Percentiles rank a stretch among this genome's conserved stretches.
Evolutionary conservation across 2,329 filamentous ascomycete genomes (phyloP).

Genomic region (Aureobasidium sp.): DNA sequence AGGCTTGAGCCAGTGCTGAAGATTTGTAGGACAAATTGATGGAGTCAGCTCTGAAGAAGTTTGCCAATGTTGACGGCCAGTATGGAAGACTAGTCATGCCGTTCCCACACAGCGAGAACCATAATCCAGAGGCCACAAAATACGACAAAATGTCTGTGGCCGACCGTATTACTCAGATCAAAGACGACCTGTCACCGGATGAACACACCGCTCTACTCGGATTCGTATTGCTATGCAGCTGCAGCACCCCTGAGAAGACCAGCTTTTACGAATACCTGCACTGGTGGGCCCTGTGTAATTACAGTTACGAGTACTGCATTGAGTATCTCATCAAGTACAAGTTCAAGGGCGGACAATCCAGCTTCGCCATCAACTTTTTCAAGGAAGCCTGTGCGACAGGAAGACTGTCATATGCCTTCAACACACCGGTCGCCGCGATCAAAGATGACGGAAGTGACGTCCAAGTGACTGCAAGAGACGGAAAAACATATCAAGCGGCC

Average conservation of each 20-base stretch:
- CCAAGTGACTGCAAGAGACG: not conserved
- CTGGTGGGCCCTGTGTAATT: constrained; percentile 24
- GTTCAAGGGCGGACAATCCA: constrained; percentile 18
- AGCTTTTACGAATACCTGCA: constrained; percentile 23
- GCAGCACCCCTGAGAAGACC: constrained; percentile 14
- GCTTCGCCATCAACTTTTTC: constrained; percentile 12
- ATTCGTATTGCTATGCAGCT: constrained; percentile 16
- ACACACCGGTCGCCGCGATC: constrained; percentile 7
- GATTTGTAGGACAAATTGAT: not conserved
- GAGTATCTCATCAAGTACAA: constrained; percentile 20
- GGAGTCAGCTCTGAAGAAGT: constrained; percentile 17
- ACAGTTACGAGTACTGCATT: constrained; percentile 19
- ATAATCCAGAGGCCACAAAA: constrained; percentile 17
- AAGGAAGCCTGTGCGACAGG: constrained; percentile 5
- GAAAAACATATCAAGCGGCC: constrained; percentile 6
- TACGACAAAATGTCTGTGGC: constrained; percentile 23
- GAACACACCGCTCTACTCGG: constrained; percentile 21
- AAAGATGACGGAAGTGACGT: constrained; percentile 10
- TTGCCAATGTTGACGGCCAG: constrained; percentile 26
- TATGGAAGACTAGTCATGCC: constrained; percentile 27
- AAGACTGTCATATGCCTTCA: not conserved
- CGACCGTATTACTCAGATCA: constrained; percentile 25
- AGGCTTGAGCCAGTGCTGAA: not conserved
- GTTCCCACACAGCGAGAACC: constrained; percentile 27
- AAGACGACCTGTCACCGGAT: constrained; percentile 14